Percentiles rank a stretch among this genome's conserved stretches.
These are phyloP conservation scores for Chrysosphaeria jannelii DNA, from an alignment of 2,329 filamentous ascomycete genomes.

Conservation along the genomic window DNA sequence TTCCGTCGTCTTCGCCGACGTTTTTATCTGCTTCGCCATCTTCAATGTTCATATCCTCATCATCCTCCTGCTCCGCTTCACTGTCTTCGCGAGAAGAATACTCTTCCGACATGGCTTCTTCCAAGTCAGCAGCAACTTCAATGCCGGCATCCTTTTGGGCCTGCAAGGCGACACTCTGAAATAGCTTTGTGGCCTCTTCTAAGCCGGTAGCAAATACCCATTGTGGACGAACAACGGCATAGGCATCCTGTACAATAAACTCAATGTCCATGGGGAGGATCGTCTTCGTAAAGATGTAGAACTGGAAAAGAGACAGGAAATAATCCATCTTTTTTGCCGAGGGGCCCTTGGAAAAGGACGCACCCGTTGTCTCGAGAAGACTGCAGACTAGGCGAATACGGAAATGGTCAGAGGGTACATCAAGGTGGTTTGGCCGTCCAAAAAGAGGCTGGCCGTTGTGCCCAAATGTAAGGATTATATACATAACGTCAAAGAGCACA, in stretches of 20 bases:
- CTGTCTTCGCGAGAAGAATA: constrained; percentile 57
- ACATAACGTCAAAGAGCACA: constrained; percentile 83
- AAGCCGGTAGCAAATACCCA: constrained; percentile 66
- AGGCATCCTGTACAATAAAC: constrained; percentile 84
- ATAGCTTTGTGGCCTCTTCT: constrained; percentile 56
- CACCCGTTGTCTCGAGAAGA: constrained; percentile 76
- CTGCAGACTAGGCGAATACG: constrained; percentile 73
- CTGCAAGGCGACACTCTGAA: constrained; percentile 64
- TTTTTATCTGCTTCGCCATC: constrained; percentile 30
- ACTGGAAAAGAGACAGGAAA: constrained; percentile 88
- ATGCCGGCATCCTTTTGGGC: constrained; percentile 58
- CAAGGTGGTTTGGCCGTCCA: constrained; percentile 45
- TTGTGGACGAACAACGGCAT: constrained; percentile 55
- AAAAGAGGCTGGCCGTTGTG: constrained; percentile 62
- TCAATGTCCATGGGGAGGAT: constrained; percentile 88
- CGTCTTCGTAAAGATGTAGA: constrained; percentile 80
- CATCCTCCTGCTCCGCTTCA: constrained; percentile 36
- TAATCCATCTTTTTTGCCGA: constrained; percentile 95
- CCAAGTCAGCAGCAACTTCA: constrained; percentile 21
- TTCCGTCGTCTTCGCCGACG: constrained; percentile 27
- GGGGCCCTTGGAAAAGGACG: constrained; percentile 80
- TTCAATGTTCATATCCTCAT: constrained; percentile 29
- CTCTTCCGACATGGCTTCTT: constrained; percentile 57
- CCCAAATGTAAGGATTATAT: constrained; percentile 80
- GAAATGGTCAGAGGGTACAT: constrained; percentile 85